Conservation (phyloP, 1,284 basidiomycete species). For the Mrakiaceae sp. region DNA sequence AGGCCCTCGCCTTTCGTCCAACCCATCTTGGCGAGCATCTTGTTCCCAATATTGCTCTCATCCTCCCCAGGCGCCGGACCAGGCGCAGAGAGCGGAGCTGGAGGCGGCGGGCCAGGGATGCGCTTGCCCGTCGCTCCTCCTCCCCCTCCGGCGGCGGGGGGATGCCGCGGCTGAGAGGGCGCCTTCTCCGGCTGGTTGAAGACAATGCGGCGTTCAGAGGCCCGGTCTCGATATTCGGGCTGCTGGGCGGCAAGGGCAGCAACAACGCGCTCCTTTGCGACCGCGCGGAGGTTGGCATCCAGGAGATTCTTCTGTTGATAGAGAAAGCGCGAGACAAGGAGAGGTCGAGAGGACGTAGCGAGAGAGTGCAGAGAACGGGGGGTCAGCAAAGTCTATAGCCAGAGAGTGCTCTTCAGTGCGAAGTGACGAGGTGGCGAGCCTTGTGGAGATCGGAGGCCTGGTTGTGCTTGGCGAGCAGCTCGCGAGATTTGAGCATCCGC, state of each 20-base stretch:
- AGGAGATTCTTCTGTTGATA: conserved; percentile 61
- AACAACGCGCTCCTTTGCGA: conserved; percentile 62
- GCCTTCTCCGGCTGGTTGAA: conserved; percentile 83
- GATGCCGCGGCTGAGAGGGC: conserved; percentile 38
- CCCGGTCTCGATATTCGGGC: background rate
- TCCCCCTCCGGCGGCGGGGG: background rate
- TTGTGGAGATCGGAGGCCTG: conserved; percentile 87
- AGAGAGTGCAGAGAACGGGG: conserved; percentile 6
- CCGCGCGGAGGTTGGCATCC: conserved; percentile 54
- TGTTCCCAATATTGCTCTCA: conserved; percentile 73
- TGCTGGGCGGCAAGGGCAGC: conserved; percentile 26
- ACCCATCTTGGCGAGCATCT: conserved; percentile 87
- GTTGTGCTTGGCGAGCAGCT: conserved; percentile 73
- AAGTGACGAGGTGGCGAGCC: conserved; percentile 37
- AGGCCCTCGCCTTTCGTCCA: conserved; percentile 84
- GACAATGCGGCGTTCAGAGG: conserved; percentile 50
- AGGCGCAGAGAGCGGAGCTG: conserved; percentile 48
- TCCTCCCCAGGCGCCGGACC: conserved; percentile 59
- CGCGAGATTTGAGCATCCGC: conserved; percentile 75
- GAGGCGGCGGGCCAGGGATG: conserved; percentile 48
- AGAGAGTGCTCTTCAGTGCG: background rate
- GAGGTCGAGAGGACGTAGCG: background rate
- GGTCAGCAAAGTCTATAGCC: conserved; percentile 11
- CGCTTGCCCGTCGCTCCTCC: conserved; percentile 25
- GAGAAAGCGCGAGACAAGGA: conserved; percentile 5